Conservation (phyloP, 495 filamentous ascomycete species). For the Penicillium maclennaniae region DNA sequence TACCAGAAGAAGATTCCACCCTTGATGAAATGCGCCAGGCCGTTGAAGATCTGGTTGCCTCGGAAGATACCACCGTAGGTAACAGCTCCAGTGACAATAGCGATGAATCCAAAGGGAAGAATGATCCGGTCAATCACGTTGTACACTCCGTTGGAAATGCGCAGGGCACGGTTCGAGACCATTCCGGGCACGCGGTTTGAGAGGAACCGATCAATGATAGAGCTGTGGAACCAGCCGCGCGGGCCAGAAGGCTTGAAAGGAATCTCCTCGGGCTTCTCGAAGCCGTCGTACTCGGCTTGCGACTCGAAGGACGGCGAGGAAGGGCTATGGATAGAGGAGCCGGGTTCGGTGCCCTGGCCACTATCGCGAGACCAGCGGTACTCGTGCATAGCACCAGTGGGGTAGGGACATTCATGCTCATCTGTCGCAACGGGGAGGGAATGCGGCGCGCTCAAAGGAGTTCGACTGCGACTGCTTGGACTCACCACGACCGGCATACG, state of each 20-base stretch:
- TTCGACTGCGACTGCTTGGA: slow-evolving; percentile 17
- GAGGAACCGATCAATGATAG: slow-evolving; percentile 45
- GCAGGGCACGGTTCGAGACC: slow-evolving; percentile 58
- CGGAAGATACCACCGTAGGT: slow-evolving; percentile 69
- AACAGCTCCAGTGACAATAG: slow-evolving; percentile 60
- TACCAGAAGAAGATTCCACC: slow-evolving; percentile 97
- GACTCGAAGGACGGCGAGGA: slow-evolving; percentile 53
- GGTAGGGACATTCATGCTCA: slow-evolving; percentile 55
- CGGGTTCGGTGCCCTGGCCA: slow-evolving; percentile 79
- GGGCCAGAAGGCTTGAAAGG: slow-evolving; percentile 28
- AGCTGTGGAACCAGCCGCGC: slow-evolving; percentile 44
- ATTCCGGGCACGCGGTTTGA: slow-evolving; percentile 49
- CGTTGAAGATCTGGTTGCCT: slow-evolving; percentile 66
- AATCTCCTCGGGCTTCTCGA: slow-evolving; percentile 50
- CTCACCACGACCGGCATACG: slow-evolving; percentile 41
- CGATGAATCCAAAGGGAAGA: slow-evolving; percentile 61
- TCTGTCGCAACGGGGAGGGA: slow-evolving; percentile 68
- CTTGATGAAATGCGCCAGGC: slow-evolving; percentile 91
- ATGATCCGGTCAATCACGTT: slow-evolving; percentile 58
- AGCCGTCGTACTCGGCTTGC: slow-evolving; percentile 51
- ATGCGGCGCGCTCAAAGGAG: slow-evolving; percentile 43
- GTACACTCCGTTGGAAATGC: slow-evolving; percentile 55
- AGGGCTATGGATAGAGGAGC: slow-evolving; percentile 63
- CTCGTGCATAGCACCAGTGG: slow-evolving; percentile 35
- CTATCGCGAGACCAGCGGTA: slow-evolving; percentile 81